Evolutionary conservation across 352 stramenopile genomes (phyloP).

Genomic region (Blastocystis sp.): DNA sequence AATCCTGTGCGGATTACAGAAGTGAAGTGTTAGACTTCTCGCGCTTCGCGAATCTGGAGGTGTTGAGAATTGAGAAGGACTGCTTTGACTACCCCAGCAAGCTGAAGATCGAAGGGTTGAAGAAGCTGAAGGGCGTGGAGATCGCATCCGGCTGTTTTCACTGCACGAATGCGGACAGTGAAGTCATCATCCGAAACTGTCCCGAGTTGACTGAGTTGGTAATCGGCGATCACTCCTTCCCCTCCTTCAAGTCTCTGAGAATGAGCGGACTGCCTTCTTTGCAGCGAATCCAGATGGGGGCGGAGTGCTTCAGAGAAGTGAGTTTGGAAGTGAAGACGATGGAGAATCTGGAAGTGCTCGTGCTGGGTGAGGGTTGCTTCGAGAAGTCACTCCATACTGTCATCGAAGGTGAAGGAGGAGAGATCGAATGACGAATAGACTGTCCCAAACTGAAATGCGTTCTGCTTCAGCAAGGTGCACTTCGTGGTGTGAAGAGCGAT

Average conservation of each 20-base stretch:
- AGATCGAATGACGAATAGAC: background rate
- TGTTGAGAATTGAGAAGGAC: background rate
- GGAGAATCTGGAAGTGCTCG: background rate
- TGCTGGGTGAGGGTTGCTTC: background rate
- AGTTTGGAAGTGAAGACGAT: background rate
- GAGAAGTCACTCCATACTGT: background rate
- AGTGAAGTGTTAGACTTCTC: background rate
- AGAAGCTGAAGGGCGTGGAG: background rate
- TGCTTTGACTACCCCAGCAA: background rate
- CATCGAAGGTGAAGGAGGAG: background rate
- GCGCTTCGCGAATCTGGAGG: background rate
- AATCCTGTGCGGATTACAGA: background rate
- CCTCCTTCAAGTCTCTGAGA: background rate
- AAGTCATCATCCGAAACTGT: background rate
- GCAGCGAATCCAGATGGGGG: background rate
- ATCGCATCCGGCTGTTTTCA: background rate
- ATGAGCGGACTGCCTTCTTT: background rate
- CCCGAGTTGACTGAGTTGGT: background rate
- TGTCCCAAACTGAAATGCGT: background rate
- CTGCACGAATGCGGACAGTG: background rate
- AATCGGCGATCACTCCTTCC: background rate
- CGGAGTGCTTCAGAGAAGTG: background rate
- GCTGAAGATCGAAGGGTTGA: background rate
- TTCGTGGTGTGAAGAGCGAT: background rate
- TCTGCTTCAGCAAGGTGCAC: background rate